Evolutionary conservation across 2,329 filamentous ascomycete species (phyloP).

Genomic region (Diaporthe eres): DNA sequence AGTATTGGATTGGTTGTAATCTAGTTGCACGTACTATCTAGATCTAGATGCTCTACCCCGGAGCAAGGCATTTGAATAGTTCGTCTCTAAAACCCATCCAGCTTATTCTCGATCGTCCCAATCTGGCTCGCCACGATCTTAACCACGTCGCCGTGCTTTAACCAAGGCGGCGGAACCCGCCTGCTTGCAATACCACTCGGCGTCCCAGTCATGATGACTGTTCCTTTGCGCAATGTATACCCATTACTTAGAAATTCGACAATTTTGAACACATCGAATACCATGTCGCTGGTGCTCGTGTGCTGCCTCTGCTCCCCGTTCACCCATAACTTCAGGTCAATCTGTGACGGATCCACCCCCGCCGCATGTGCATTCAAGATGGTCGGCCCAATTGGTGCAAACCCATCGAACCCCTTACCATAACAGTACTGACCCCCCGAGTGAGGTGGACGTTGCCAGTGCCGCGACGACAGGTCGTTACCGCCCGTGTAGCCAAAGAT

Average conservation of each 20-base stretch:
- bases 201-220: slow-evolving; percentile 61
- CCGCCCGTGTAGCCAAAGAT: slow-evolving; percentile 69
- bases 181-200: slow-evolving; percentile 53
- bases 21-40: not conserved
- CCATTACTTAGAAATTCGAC: slow-evolving; percentile 57
- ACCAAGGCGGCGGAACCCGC: not conserved
- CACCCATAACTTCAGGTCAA: slow-evolving; percentile 46
- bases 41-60: not conserved
- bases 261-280: slow-evolving; percentile 2
- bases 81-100: not conserved
- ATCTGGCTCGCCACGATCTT: not conserved
- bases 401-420: slow-evolving; percentile 65
- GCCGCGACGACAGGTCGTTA: slow-evolving; percentile 67
- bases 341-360: not conserved
- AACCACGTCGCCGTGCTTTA: not conserved
- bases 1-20: no score
- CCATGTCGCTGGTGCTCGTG: not conserved
- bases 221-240: slow-evolving; percentile 59
- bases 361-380: slow-evolving; percentile 31
- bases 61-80: not conserved
- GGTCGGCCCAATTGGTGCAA: slow-evolving; percentile 65
- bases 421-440: slow-evolving; percentile 61
- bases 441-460: slow-evolving; percentile 61
- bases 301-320: slow-evolving; percentile 57
- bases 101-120: not conserved